These are phyloP conservation scores for Hyphopichia burtonii DNA, from an alignment of 1,139 yeast genomes.

Conservation along the genomic window DNA sequence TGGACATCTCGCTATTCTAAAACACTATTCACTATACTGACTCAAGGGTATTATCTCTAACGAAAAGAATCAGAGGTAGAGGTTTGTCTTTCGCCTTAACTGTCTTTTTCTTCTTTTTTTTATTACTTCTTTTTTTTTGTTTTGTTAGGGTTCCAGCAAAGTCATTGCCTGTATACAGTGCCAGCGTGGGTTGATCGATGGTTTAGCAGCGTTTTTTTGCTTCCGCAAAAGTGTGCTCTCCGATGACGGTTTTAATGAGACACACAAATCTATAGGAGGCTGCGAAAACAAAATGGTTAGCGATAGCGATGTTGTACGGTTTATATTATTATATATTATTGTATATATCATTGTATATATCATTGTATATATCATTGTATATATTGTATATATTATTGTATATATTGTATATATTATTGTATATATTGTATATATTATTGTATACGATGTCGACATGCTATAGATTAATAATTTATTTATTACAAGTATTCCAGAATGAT, in stretches of 20 bases:
- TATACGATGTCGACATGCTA: too few species aligned
- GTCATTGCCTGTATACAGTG: background rate
- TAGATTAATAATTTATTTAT: too few species aligned
- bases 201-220: background rate
- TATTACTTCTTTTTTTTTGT: background rate
- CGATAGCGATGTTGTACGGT: too few species aligned
- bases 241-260: background rate
- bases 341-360: too few species aligned
- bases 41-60: too few species aligned
- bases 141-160: background rate
- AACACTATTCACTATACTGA: background rate
- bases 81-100: background rate
- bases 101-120: background rate
- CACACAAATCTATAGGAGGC: background rate
- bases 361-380: too few species aligned
- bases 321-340: too few species aligned
- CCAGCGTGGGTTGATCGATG: background rate
- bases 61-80: too few species aligned
- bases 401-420: too few species aligned
- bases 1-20: conserved; percentile 20
- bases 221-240: background rate
- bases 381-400: too few species aligned
- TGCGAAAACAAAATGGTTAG: background rate
- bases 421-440: too few species aligned
- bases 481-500: conserved; percentile 35